phyloP scores from a whole-genome alignment of 768 basidiomycete species.

The Xerocomus spinulosus region DNA sequence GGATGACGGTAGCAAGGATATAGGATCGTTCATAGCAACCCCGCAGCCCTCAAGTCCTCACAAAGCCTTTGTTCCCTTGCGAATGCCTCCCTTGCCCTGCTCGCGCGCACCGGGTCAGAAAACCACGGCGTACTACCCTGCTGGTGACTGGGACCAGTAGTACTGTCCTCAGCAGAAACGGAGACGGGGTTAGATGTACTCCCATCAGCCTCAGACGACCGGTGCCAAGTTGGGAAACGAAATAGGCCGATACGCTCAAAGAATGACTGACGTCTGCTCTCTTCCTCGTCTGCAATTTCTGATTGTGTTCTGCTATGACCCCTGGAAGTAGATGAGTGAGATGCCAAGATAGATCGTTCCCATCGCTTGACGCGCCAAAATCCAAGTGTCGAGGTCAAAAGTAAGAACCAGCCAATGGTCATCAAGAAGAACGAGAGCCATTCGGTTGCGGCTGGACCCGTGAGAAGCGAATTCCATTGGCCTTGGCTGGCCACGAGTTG shows the following conservation, averaged over 20 bases:
- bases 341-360: conserved; percentile 71
- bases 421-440: conserved; percentile 96
- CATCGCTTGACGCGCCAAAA: conserved; percentile 90
- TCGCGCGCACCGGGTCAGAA: conserved; percentile 43
- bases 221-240: conserved; percentile 10
- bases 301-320: conserved; percentile 28
- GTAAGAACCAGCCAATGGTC: conserved; percentile 85
- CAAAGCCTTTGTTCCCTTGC: conserved; percentile 55
- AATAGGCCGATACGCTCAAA: conserved; percentile 28
- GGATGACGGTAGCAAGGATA: conserved; percentile 4
- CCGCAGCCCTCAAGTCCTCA: conserved; percentile 57
- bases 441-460: conserved; percentile 75
- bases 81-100: conserved; percentile 42
- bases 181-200: conserved; percentile 7
- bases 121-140: conserved; percentile 28
- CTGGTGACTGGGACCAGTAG: conserved; percentile 26
- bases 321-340: conserved; percentile 38
- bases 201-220: conserved; percentile 8
- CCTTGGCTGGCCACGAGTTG: conserved; percentile 7
- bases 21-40: conserved; percentile 44
- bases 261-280: conserved; percentile 25
- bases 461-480: conserved; percentile 38
- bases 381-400: conserved; percentile 85
- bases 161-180: conserved; percentile 22
- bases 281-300: conserved; percentile 25